A percentile compares a stretch with the other conserved stretches of the same genome.
Conservation (phyloP, 2,329 filamentous ascomycete genomes). For the Fusarium brevicatenulatum region DNA sequence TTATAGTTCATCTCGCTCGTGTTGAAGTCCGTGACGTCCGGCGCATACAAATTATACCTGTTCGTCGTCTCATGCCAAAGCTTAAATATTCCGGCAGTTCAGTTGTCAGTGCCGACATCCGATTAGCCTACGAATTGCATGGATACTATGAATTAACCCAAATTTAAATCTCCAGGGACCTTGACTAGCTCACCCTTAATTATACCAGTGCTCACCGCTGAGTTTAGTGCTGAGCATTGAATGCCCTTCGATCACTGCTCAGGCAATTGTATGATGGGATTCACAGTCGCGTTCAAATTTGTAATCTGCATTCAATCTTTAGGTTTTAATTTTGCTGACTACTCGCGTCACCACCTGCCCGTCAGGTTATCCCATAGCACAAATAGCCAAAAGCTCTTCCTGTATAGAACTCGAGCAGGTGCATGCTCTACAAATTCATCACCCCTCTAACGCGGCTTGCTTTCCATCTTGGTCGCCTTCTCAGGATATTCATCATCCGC, state of each 20-base stretch:
- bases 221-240: no score
- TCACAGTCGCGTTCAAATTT: not conserved
- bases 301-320: not conserved
- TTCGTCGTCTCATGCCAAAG: not conserved
- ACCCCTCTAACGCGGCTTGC: not conserved
- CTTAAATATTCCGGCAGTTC: not conserved
- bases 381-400: no score
- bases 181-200: not conserved
- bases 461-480: not conserved
- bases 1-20: not conserved
- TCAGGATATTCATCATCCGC: not conserved
- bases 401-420: not conserved
- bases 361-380: no score
- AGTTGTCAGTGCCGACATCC: not conserved
- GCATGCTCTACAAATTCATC: not conserved
- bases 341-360: rapidly evolving
- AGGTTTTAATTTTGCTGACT: no score
- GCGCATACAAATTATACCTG: not conserved
- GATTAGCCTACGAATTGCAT: not conserved
- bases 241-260: not conserved
- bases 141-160: not conserved
- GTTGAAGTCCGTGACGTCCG: not conserved
- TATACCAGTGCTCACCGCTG: not conserved
- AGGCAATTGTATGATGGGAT: not conserved
- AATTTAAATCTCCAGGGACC: not conserved